These are phyloP conservation scores for Acanthamoeba culbertsoni DNA, from an alignment of 208 protist genomes.

Conservation along the genomic window DNA sequence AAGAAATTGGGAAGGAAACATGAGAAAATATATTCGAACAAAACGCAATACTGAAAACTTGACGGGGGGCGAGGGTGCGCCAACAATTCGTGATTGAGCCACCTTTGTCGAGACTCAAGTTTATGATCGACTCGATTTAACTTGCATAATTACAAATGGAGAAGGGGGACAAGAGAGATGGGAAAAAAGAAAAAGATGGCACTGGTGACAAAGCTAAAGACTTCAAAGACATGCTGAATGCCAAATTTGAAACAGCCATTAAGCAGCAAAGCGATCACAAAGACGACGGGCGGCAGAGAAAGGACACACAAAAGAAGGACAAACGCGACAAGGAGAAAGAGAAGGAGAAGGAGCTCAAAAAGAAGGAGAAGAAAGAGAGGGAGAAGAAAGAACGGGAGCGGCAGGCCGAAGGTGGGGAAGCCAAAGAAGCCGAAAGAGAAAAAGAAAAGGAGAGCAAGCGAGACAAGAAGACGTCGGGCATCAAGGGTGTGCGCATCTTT, in stretches of 20 bases:
- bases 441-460: background rate
- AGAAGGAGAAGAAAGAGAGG: constrained; percentile 10
- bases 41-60: too few relatives aligned
- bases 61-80: too few relatives aligned
- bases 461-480: background rate
- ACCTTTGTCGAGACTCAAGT: too few relatives aligned
- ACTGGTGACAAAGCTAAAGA: background rate
- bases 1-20: too few relatives aligned
- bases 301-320: background rate
- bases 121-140: background rate
- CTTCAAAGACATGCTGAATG: constrained; percentile 3
- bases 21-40: too few relatives aligned
- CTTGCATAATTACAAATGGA: background rate
- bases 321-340: background rate
- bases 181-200: background rate
- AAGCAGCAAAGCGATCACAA: constrained; percentile 86
- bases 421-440: background rate
- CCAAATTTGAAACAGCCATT: background rate
- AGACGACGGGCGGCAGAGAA: constrained; percentile 83
- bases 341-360: background rate
- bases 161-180: background rate
- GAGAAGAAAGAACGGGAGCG: background rate
- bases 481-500: background rate
- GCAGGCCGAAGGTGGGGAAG: background rate
- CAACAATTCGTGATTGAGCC: too few relatives aligned